phyloP scores from a whole-genome alignment of 179 eudicot species.

The Silene noctiflora region DNA sequence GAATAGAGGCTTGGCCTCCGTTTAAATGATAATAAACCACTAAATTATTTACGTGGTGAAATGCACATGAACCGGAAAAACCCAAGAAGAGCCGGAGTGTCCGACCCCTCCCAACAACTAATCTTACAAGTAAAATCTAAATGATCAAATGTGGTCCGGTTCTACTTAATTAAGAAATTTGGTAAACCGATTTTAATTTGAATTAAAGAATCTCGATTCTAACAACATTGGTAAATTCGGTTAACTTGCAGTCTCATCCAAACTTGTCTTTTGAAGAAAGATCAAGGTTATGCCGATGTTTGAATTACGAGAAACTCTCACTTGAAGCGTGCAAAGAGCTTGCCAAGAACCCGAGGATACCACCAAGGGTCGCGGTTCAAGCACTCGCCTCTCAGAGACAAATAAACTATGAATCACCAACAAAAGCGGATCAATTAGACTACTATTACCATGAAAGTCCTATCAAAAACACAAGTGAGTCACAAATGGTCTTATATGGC shows the following conservation, averaged over 20 bases:
- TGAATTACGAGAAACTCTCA: constrained; percentile 65
- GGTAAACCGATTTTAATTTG: too few species aligned
- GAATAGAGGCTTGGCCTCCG: too few species aligned
- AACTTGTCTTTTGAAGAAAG: constrained; percentile 52
- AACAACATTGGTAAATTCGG: too few species aligned
- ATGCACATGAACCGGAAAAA: too few species aligned
- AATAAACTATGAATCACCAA: constrained; percentile 26
- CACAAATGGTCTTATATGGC: constrained; percentile 17
- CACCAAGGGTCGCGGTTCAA: constrained; percentile 74
- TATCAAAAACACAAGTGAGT: constrained; percentile 8
- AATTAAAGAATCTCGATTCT: neutral
- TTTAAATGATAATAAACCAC: too few species aligned
- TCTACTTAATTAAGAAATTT: too few species aligned
- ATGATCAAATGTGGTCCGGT: too few species aligned
- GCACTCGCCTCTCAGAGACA: constrained; percentile 74
- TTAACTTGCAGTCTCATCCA: constrained; percentile 60
- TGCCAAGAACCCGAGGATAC: constrained; percentile 76
- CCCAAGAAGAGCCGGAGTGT: too few species aligned
- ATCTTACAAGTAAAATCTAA: too few species aligned
- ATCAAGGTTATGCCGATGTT: constrained; percentile 68
- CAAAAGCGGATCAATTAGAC: constrained; percentile 26
- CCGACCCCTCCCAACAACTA: too few species aligned
- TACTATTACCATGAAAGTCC: constrained; percentile 23
- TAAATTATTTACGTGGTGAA: too few species aligned
- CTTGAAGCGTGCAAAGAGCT: constrained; percentile 80